Conservation (phyloP, 148 eudicot species). For the Chenopodium quinoa region DNA sequence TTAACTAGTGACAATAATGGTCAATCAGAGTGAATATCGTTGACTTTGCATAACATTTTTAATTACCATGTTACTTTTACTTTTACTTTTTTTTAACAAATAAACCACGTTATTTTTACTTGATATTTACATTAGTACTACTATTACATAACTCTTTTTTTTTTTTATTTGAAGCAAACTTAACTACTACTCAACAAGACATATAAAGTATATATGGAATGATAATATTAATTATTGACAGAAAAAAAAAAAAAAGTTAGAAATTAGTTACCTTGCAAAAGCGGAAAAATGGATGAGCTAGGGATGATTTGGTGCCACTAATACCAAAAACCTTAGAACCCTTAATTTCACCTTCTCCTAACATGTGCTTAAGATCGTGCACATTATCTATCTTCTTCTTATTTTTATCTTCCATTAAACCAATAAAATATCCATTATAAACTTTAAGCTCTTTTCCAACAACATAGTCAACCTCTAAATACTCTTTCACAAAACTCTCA, state of each 20-base stretch:
- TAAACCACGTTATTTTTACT: no score
- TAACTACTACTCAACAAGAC: no score
- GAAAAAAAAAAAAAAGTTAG: neutral
- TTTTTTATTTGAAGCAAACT: no score
- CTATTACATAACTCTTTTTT: no score
- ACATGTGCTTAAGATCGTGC: neutral
- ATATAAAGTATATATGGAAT: neutral
- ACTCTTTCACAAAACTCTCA: slow-evolving; percentile 67
- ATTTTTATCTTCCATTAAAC: slow-evolving; percentile 47
- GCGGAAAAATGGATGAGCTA: slow-evolving; percentile 42
- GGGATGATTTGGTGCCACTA: slow-evolving; percentile 34
- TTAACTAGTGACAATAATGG: no score
- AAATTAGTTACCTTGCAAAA: slow-evolving; percentile 50
- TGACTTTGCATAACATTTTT: no score
- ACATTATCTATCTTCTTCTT: neutral
- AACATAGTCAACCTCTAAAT: slow-evolving; percentile 59
- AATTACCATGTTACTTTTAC: no score
- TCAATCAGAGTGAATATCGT: no score
- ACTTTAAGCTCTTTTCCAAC: slow-evolving; percentile 63
- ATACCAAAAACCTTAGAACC: slow-evolving; percentile 45
- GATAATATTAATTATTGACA: neutral
- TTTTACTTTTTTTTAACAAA: no score
- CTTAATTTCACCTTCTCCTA: slow-evolving; percentile 24
- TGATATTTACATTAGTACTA: no score
- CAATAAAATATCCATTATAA: slow-evolving; percentile 52